Percentiles rank a stretch among this genome's conserved stretches.
These are phyloP conservation scores for Xylaria digitata DNA, from an alignment of 2,329 filamentous ascomycete species.

Conservation along the genomic window DNA sequence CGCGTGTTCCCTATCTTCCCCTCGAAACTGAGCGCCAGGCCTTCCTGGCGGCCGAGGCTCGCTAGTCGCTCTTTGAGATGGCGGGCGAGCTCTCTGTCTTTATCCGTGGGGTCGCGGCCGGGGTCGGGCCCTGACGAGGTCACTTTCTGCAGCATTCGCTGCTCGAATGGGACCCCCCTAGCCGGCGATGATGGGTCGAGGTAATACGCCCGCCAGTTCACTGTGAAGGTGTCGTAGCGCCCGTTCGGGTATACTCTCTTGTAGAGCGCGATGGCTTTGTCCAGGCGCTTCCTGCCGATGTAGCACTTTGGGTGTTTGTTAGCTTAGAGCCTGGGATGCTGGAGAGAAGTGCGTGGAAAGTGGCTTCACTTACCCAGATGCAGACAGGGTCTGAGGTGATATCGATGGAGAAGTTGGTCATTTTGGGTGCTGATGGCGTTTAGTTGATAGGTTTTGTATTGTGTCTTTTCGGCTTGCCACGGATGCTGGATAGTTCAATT, in stretches of 20 bases:
- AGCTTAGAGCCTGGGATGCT: too few relatives aligned
- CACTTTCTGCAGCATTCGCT: constrained; percentile 39
- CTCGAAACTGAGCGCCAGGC: constrained; percentile 20
- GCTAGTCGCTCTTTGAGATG: constrained; percentile 19
- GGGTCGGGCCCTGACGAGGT: constrained; percentile 42
- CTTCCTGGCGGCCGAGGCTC: constrained; percentile 21
- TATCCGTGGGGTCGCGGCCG: constrained; percentile 18
- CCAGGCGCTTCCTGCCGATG: constrained; percentile 54
- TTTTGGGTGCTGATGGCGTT: constrained; percentile 4
- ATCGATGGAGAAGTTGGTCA: constrained; percentile 36
- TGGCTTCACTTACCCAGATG: constrained; percentile 27
- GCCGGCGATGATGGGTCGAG: constrained; percentile 47
- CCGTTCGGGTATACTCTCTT: constrained; percentile 55
- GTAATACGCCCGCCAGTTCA: constrained; percentile 55
- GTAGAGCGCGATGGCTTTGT: constrained; percentile 53
- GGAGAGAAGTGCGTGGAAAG: neutral
- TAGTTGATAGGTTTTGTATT: neutral
- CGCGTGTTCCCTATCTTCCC: constrained; percentile 33
- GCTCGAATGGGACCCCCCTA: constrained; percentile 38
- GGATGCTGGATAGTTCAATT: neutral
- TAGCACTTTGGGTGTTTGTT: constrained; percentile 51
- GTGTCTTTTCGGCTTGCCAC: neutral
- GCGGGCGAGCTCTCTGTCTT: neutral
- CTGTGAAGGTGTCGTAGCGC: constrained; percentile 50
- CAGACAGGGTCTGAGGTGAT: constrained; percentile 34